Percentiles rank a stretch among this genome's conserved stretches.
These are phyloP conservation scores for Salix purpurea DNA, from an alignment of 345 rosid species.

Conservation along the genomic window DNA sequence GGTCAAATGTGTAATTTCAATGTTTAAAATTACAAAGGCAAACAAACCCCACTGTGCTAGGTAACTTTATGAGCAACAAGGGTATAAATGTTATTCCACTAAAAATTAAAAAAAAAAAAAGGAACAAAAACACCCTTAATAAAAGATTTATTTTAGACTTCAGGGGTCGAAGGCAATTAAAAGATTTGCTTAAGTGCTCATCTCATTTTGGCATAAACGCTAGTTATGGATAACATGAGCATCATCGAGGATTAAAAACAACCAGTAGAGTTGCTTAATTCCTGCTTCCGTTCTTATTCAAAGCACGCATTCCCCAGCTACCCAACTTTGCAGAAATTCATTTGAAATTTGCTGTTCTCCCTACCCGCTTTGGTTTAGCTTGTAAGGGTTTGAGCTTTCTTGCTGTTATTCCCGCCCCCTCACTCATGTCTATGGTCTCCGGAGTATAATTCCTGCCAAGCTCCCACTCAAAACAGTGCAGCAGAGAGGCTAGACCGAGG, in stretches of 20 bases:
- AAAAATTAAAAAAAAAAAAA: no score
- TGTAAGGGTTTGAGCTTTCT: conserved; percentile 8
- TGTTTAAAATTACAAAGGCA: no score
- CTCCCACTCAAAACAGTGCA: conserved; percentile 21
- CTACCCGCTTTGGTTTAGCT: conserved; percentile 8
- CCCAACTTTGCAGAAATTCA: neutral
- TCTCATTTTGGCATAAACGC: no score
- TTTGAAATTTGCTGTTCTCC: neutral
- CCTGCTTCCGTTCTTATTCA: neutral
- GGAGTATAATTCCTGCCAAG: neutral
- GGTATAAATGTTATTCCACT: no score
- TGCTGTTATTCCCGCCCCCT: conserved; percentile 1
- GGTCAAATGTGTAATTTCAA: no score
- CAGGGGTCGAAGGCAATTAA: no score
- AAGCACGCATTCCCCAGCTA: neutral
- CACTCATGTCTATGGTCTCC: neutral
- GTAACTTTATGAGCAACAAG: no score
- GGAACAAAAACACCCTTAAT: no score
- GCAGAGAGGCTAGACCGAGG: conserved; percentile 9
- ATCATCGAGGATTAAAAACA: neutral
- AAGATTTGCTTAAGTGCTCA: no score
- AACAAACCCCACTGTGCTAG: no score
- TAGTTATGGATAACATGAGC: neutral
- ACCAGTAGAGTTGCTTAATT: no score
- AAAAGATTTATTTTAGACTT: no score